A percentile compares a stretch with the other conserved stretches of the same genome.
Conservation (phyloP, 768 basidiomycete species). For the Pleurotus platypus region DNA sequence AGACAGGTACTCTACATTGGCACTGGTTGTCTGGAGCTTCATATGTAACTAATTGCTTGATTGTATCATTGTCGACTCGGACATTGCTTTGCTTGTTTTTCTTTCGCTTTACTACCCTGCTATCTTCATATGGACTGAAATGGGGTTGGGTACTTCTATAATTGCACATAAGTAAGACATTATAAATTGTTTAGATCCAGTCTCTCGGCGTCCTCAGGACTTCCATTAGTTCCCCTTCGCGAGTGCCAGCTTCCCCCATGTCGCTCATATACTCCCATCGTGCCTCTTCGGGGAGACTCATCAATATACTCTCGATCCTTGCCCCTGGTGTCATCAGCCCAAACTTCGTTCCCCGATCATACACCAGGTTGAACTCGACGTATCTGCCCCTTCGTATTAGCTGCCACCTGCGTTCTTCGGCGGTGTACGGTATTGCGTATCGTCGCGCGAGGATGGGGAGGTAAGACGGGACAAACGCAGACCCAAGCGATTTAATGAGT, state of each 20-base stretch:
- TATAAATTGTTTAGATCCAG: constrained; percentile 43
- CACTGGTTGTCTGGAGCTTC: too few relatives aligned
- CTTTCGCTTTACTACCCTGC: too few relatives aligned
- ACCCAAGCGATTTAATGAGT: constrained; percentile 67
- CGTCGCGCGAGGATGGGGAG: constrained; percentile 76
- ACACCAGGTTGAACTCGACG: constrained; percentile 91
- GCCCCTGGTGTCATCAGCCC: constrained; percentile 82
- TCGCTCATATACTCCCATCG: constrained; percentile 90
- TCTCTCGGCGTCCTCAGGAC: constrained; percentile 60
- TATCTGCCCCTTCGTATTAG: constrained; percentile 87
- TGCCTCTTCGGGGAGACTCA: constrained; percentile 85
- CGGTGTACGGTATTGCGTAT: constrained; percentile 50
- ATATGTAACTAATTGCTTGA: too few relatives aligned
- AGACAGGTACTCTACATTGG: too few relatives aligned
- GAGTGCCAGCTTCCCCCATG: constrained; percentile 58
- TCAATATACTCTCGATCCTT: constrained; percentile 84
- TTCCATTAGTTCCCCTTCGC: constrained; percentile 61
- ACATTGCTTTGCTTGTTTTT: too few relatives aligned
- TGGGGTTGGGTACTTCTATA: too few relatives aligned
- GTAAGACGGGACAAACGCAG: constrained; percentile 88
- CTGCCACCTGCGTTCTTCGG: constrained; percentile 86
- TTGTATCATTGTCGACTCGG: too few relatives aligned
- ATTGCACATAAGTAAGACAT: too few relatives aligned
- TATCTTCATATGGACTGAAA: too few relatives aligned
- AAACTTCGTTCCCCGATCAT: constrained; percentile 86